Evolutionary conservation across 352 stramenopile species (phyloP).

Genomic region (Phytophthora ramorum): DNA sequence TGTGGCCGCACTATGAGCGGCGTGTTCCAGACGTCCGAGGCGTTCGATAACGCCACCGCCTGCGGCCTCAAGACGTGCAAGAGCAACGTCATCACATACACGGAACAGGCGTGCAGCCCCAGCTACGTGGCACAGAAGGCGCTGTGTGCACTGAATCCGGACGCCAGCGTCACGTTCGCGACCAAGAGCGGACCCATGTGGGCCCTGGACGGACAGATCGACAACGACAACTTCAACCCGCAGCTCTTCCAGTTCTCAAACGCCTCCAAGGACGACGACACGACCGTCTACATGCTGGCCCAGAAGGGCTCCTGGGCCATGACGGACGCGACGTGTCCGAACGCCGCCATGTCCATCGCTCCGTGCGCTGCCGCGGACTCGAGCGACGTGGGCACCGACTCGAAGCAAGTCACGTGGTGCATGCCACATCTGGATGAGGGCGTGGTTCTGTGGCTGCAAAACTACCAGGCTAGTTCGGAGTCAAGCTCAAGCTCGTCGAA

Average conservation of each 20-base stretch:
- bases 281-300: conserved; percentile 35
- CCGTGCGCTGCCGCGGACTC: conserved; percentile 30
- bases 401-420: conserved; percentile 42
- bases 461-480: background rate
- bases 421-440: conserved; percentile 35
- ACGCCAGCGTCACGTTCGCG: conserved; percentile 5
- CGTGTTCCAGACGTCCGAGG: conserved; percentile 28
- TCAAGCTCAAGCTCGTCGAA: conserved; percentile 13
- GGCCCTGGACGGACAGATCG: conserved; percentile 42
- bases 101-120: conserved; percentile 22
- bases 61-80: conserved; percentile 45
- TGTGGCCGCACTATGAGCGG: conserved; percentile 53
- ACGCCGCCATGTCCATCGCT: conserved; percentile 36
- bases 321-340: conserved; percentile 30
- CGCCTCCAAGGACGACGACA: background rate
- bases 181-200: conserved; percentile 30
- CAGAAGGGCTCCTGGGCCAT: conserved; percentile 35
- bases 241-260: conserved; percentile 32
- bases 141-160: conserved; percentile 34
- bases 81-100: conserved; percentile 37
- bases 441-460: conserved; percentile 38
- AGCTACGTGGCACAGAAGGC: conserved; percentile 17
- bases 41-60: conserved; percentile 21
- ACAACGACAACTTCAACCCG: conserved; percentile 42
- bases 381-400: conserved; percentile 5